Evolutionary conservation across 352 stramenopile genomes (phyloP).

Genomic region (Phytophthora boehmeriae): DNA sequence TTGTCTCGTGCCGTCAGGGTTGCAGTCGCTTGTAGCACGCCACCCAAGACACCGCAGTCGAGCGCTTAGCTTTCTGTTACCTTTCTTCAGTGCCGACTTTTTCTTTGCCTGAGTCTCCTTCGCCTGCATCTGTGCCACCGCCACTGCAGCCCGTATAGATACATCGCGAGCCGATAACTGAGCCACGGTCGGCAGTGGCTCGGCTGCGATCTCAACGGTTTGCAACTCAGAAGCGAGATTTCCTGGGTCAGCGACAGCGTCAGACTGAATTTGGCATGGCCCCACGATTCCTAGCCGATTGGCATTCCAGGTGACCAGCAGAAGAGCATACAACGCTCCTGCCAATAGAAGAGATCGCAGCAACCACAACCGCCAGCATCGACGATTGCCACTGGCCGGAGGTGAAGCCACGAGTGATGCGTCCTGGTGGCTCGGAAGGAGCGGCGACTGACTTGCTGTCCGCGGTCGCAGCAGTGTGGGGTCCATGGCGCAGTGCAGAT

Average conservation of each 20-base stretch:
- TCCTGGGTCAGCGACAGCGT: not conserved
- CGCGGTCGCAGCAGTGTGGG: constrained; percentile 16
- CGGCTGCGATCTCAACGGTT: not conserved
- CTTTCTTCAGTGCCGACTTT: constrained; percentile 14
- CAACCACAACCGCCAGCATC: constrained; percentile 13
- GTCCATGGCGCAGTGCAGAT: constrained; percentile 10
- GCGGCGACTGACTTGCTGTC: constrained; percentile 8
- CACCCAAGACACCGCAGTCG: constrained; percentile 32
- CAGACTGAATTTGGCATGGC: not conserved
- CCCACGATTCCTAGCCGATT: constrained; percentile 5
- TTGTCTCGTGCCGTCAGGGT: constrained; percentile 19
- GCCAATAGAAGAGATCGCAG: constrained; percentile 15
- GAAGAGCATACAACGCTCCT: constrained; percentile 13
- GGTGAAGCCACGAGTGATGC: not conserved
- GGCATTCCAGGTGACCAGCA: constrained; percentile 24
- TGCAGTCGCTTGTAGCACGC: constrained; percentile 29
- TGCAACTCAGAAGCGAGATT: not conserved
- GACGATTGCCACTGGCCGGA: not conserved
- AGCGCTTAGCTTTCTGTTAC: constrained; percentile 23
- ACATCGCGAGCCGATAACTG: constrained; percentile 21
- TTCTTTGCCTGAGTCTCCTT: constrained; percentile 19
- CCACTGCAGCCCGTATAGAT: constrained; percentile 21
- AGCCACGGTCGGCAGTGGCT: not conserved
- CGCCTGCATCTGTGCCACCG: constrained; percentile 16
- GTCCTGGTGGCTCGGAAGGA: constrained; percentile 5